phyloP scores from a whole-genome alignment of 1,284 basidiomycete species.

The Fomitiporia mediterranea region DNA sequence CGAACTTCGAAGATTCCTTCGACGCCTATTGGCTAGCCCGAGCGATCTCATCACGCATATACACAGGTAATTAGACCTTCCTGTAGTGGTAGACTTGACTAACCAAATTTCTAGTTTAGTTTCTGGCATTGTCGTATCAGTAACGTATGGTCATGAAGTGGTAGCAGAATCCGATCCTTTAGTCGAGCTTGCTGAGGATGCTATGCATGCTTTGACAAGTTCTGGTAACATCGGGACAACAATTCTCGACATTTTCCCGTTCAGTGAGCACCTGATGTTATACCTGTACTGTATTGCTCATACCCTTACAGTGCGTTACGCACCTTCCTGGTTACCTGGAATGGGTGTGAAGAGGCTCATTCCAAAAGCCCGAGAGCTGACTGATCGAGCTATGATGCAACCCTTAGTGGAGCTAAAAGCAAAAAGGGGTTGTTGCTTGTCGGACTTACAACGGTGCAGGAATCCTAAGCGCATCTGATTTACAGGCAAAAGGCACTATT shows the following conservation, averaged over 20 bases:
- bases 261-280: conserved; percentile 1
- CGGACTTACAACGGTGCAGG: background rate
- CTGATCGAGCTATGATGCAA: background rate
- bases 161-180: background rate
- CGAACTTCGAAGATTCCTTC: conserved; percentile 25
- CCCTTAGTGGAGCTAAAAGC: conserved; percentile 4
- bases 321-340: conserved; percentile 14
- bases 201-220: too few species aligned
- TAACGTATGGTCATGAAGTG: conserved; percentile 12
- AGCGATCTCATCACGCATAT: conserved; percentile 23
- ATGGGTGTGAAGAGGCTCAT: conserved; percentile 8
- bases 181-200: conserved; percentile 2
- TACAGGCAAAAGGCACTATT: conserved; percentile 6
- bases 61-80: conserved; percentile 30
- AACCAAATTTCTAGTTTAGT: background rate
- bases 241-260: conserved; percentile 10
- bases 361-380: background rate
- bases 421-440: conserved; percentile 6
- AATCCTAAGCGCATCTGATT: background rate
- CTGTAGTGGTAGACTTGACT: too few species aligned
- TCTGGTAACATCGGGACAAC: conserved; percentile 6
- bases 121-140: background rate
- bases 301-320: conserved; percentile 14
- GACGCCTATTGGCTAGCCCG: conserved; percentile 24
- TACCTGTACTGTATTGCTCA: background rate